A percentile compares a stretch with the other conserved stretches of the same genome.
These are phyloP conservation scores for Carex littledalei DNA, from an alignment of 176 grass and related monocot genomes.

Conservation along the genomic window DNA sequence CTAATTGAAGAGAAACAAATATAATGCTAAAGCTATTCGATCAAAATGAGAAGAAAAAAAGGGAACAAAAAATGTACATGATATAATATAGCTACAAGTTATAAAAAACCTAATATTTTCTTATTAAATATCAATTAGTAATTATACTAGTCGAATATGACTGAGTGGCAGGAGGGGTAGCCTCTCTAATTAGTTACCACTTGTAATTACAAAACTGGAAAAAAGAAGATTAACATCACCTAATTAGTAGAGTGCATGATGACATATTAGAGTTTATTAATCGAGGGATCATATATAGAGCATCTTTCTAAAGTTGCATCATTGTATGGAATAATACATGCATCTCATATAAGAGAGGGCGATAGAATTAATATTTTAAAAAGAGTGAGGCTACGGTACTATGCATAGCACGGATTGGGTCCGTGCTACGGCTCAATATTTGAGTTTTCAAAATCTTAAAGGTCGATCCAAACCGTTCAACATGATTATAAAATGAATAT, in stretches of 20 bases:
- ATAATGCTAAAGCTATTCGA: too few species aligned
- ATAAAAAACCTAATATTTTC: neutral
- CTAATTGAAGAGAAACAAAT: too few species aligned
- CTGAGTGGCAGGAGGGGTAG: neutral
- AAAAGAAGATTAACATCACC: neutral
- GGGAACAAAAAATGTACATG: too few species aligned
- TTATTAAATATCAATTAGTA: neutral
- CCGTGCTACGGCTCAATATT: too few species aligned
- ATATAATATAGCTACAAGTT: too few species aligned
- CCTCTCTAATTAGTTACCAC: neutral
- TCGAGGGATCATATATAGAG: neutral
- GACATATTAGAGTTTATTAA: neutral
- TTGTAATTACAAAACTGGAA: neutral
- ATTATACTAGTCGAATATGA: too few species aligned
- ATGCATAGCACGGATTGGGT: too few species aligned
- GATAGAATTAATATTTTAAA: neutral
- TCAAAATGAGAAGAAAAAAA: too few species aligned
- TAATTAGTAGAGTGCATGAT: neutral
- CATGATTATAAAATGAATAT: too few species aligned
- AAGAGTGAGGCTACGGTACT: too few species aligned
- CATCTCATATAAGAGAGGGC: neutral
- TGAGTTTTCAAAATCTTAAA: too few species aligned
- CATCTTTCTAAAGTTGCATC: neutral
- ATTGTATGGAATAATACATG: neutral
- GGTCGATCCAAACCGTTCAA: too few species aligned